A percentile compares a stretch with the other conserved stretches of the same genome.
Conservation (phyloP, 2,329 filamentous ascomycete genomes). For the Knufia fluminis region DNA sequence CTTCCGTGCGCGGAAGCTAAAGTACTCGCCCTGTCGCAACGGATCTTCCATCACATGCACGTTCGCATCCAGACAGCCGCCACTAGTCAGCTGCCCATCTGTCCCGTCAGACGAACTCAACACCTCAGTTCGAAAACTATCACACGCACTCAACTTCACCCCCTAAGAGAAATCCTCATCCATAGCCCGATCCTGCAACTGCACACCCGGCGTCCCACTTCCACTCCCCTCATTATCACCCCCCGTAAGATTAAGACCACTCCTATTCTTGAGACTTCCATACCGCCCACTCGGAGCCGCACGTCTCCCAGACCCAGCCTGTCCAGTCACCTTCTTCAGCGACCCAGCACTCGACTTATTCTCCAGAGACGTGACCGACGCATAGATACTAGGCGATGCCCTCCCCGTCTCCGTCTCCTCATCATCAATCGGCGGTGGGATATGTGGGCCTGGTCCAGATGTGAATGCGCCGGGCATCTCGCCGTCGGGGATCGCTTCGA, state of each 20-base stretch:
- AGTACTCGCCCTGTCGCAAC: too few relatives aligned
- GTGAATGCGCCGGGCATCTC: slow-evolving; percentile 23
- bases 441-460: slow-evolving; percentile 24
- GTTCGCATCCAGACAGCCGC: too few relatives aligned
- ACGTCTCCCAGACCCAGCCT: slow-evolving; percentile 25
- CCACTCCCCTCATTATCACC: slow-evolving; percentile 9
- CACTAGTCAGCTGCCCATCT: too few relatives aligned
- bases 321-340: slow-evolving; percentile 43
- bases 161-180: slow-evolving; percentile 43
- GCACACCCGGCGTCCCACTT: slow-evolving; percentile 32
- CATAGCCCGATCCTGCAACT: slow-evolving; percentile 65
- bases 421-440: slow-evolving; percentile 28
- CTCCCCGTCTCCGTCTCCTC: too few relatives aligned
- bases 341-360: slow-evolving; percentile 36
- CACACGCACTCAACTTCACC: too few relatives aligned
- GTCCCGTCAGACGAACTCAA: too few relatives aligned
- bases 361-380: slow-evolving; percentile 20
- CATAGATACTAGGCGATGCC: slow-evolving; percentile 14
- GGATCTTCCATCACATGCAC: too few relatives aligned
- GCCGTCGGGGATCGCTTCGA: slow-evolving; percentile 26
- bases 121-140: too few relatives aligned
- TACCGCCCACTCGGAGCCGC: slow-evolving; percentile 27
- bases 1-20: too few relatives aligned
- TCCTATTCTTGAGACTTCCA: slow-evolving; percentile 31
- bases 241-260: slow-evolving; percentile 27